Percentiles rank a stretch among this genome's conserved stretches.
Conservation (phyloP, 2,329 filamentous ascomycete species). For the Venturia aucupariae region DNA sequence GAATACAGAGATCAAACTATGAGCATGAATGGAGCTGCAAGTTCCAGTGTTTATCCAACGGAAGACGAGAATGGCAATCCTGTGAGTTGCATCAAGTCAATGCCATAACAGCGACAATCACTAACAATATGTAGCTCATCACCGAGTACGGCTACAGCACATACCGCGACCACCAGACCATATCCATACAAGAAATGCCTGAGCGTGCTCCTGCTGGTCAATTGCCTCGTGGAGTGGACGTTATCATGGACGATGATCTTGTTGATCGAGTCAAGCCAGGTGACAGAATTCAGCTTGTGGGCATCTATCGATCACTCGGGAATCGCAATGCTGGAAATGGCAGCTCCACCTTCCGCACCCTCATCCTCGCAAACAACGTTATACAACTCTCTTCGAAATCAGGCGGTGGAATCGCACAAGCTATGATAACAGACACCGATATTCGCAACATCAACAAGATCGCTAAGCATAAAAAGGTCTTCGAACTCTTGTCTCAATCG, state of each 20-base stretch:
- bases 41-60: constrained; percentile 85
- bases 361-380: constrained; percentile 89
- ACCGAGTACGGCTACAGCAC: constrained; percentile 96
- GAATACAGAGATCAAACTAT: constrained; percentile 97
- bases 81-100: constrained; percentile 27
- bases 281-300: constrained; percentile 93
- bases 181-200: constrained; percentile 99
- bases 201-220: constrained; percentile 92
- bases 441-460: constrained; percentile 99
- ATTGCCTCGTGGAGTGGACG: constrained; percentile 88
- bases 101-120: constrained; percentile 4
- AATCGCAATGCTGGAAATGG: constrained; percentile 71
- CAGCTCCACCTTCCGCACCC: constrained; percentile 88
- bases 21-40: constrained; percentile 77
- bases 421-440: constrained; percentile 89
- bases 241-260: constrained; percentile 92
- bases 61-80: constrained; percentile 91
- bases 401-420: constrained; percentile 83
- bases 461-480: constrained; percentile 86
- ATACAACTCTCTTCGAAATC: constrained; percentile 93
- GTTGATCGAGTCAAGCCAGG: constrained; percentile 93
- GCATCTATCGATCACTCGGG: constrained; percentile 86
- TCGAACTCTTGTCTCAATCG: constrained; percentile 87
- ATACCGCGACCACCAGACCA: constrained; percentile 93
- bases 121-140: constrained; percentile 44